These are phyloP conservation scores for Sporormia fimetaria DNA, from an alignment of 495 filamentous ascomycete genomes.

Conservation along the genomic window DNA sequence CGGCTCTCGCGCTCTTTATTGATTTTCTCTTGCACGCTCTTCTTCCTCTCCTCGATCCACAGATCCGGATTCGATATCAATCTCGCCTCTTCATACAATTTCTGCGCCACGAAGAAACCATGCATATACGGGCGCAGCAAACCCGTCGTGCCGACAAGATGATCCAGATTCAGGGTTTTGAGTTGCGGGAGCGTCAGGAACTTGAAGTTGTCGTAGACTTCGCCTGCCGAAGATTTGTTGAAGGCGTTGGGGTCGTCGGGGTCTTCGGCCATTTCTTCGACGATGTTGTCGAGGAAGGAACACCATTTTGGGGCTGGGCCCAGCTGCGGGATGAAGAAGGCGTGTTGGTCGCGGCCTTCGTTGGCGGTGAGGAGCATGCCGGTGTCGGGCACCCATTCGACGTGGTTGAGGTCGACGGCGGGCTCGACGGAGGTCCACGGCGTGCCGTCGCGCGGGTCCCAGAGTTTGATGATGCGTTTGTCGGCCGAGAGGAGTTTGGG, in stretches of 20 bases:
- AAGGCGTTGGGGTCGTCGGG: conserved; percentile 58
- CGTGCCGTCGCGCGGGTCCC: conserved; percentile 66
- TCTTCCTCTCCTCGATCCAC: conserved; percentile 78
- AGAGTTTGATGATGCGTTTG: conserved; percentile 94
- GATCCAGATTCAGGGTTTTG: conserved; percentile 64
- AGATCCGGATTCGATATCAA: conserved; percentile 85
- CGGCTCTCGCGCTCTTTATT: conserved; percentile 86
- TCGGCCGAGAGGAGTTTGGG: conserved; percentile 86
- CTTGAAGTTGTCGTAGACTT: conserved; percentile 97
- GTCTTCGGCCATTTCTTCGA: conserved; percentile 94
- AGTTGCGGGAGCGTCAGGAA: conserved; percentile 85
- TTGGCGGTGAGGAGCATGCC: conserved; percentile 94
- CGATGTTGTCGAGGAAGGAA: conserved; percentile 88
- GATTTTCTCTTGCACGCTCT: conserved; percentile 80
- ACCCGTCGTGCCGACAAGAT: conserved; percentile 76
- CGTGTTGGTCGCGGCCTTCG: conserved; percentile 82
- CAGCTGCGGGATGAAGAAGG: conserved; percentile 91
- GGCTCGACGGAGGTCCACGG: conserved; percentile 96
- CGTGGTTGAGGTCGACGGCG: conserved; percentile 82
- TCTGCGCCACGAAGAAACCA: conserved; percentile 90
- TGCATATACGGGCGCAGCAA: conserved; percentile 94
- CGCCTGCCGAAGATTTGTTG: conserved; percentile 36
- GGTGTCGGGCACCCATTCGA: conserved; percentile 74
- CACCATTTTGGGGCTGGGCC: conserved; percentile 93
- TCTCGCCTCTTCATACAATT: conserved; percentile 86